These are phyloP conservation scores for Podaxis sp. DNA, from an alignment of 768 basidiomycete genomes.

Conservation along the genomic window DNA sequence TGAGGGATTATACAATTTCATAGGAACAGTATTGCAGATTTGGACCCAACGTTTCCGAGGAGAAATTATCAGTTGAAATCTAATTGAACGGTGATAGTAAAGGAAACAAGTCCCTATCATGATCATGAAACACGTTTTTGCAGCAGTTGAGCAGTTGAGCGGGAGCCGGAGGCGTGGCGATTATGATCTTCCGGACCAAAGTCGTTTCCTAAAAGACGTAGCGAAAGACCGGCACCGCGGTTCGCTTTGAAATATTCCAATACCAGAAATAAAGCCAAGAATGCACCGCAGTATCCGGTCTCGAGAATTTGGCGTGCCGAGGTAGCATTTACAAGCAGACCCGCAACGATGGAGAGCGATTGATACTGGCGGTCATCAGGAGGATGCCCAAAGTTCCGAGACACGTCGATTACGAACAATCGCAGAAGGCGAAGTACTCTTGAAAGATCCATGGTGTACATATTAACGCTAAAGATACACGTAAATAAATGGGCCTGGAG, in stretches of 20 bases:
- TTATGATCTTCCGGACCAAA: background rate
- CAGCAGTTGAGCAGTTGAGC: background rate
- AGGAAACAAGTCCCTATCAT: background rate
- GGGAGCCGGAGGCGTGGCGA: background rate
- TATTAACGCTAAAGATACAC: constrained; percentile 16
- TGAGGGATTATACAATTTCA: background rate
- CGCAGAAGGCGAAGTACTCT: background rate
- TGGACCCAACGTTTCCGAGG: background rate
- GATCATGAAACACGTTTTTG: background rate
- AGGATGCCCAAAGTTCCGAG: background rate
- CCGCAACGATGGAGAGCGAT: background rate
- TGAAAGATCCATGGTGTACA: constrained; percentile 8
- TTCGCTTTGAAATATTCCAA: background rate
- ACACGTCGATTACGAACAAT: background rate
- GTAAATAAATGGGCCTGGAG: constrained; percentile 24
- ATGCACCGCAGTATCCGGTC: background rate
- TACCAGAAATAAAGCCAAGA: background rate
- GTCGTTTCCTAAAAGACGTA: background rate
- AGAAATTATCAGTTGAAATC: background rate
- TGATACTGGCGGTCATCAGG: background rate
- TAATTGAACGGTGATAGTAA: background rate
- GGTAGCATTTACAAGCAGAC: background rate
- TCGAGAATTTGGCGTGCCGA: background rate
- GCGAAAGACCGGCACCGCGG: background rate
- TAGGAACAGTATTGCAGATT: background rate